Evolutionary conservation across 306 rosid species (phyloP).

Genomic region (Begonia masoniana): DNA sequence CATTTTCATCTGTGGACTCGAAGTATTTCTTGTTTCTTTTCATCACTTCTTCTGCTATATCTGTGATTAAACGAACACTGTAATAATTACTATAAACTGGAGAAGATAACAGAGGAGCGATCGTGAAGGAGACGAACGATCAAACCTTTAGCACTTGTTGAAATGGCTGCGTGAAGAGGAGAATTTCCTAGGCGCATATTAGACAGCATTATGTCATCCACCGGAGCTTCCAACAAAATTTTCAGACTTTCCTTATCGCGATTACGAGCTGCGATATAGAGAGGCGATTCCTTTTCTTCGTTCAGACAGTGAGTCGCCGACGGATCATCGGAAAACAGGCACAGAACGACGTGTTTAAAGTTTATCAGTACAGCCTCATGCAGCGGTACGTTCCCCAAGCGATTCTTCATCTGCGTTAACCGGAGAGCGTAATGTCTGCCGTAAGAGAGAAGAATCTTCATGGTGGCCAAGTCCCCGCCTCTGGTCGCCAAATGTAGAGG

Average conservation of each 20-base stretch:
- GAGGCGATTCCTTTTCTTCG: not conserved
- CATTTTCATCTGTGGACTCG: not conserved
- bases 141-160: not conserved
- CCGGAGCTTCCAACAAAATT: not conserved
- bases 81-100: not conserved
- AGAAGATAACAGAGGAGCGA: not conserved
- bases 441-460: not conserved
- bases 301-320: not conserved
- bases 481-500: slow-evolving; percentile 4
- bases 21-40: not conserved
- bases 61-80: not conserved
- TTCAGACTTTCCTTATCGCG: not conserved
- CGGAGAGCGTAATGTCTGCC: not conserved
- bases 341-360: not conserved
- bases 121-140: not conserved
- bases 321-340: not conserved
- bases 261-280: not conserved
- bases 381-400: not conserved
- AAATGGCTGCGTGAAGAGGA: not conserved
- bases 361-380: not conserved
- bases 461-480: not conserved
- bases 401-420: not conserved
- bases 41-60: not conserved
- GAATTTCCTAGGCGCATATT: not conserved
- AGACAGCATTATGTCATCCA: not conserved